Base-by-base conservation (phyloP, 2,329 filamentous ascomycete genomes). In the Fragosphaeria purpurea region DNA sequence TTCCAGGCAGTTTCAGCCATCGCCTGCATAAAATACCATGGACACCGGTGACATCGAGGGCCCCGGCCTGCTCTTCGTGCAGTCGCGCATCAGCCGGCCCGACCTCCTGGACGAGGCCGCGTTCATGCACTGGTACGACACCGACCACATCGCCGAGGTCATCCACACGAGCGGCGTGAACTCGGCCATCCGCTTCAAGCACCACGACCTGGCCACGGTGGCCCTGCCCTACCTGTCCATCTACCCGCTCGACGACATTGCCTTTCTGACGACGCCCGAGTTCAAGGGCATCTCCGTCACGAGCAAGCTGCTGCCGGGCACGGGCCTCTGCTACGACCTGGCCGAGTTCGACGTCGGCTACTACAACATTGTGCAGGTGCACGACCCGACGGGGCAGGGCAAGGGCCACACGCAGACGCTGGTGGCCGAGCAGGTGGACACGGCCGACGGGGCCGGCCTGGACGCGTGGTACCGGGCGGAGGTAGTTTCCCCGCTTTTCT, bases 141-240 rank as follows among this genome's bases (percentile, higher is more conserved):
- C 65, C 12, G 65, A 67, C 39, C 67, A 70, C 56, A 67, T 69
- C 34, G 54, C 62, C 34, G 65, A 69, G 50, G 61, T 69, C 13
- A 48, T 67, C 5, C 47, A 53, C 31, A 67, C 62, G 6, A 59
- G 57, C 34, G 63, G 64, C 41, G 61, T 70, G 41, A 50, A 58
- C 33, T 60, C 57, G 31, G 65, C 61, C 0, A 61, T 63, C 45
- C 65, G 66, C 38, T 68, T 59, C 51, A 54, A 62, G 7, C 59
- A 67, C 50, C 56, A 58, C 41, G 52, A 63, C n/a, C 35, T 33
- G 3, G 47, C 8, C 31, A 46, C 46, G n/a, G 38, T 41, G 34
- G 13, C 35, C 43, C 63, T 60, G 51, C 66, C 66, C 0, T 67
- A 62, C 47, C 59, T 69, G 6, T 63, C 63, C 6, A 60, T 64